Conservation (phyloP, 352 stramenopile genomes). For the Phytophthora pistaciae region DNA sequence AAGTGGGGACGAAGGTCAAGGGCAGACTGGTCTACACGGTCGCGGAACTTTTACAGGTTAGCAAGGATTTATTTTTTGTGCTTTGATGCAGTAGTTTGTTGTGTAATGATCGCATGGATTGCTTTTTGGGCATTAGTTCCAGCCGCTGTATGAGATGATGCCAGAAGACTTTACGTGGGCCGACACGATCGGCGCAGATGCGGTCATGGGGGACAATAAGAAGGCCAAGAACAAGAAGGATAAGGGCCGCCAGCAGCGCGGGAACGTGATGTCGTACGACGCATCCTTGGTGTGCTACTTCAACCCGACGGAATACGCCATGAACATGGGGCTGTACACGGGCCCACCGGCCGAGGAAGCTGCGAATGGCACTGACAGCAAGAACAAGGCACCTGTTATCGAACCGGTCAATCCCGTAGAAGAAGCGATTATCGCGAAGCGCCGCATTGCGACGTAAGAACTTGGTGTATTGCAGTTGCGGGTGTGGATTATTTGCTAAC, state of each 20-base stretch:
- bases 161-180: constrained; percentile 70
- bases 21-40: constrained; percentile 68
- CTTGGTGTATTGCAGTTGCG: neutral
- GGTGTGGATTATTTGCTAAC: neutral
- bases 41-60: constrained; percentile 68
- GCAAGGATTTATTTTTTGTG: constrained; percentile 4
- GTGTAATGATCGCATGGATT: neutral
- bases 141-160: constrained; percentile 75
- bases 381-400: constrained; percentile 21
- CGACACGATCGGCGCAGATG: constrained; percentile 63
- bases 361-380: constrained; percentile 18
- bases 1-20: constrained; percentile 55
- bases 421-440: constrained; percentile 67
- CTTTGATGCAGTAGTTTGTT: neutral
- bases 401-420: constrained; percentile 64
- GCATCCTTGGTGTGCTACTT: constrained; percentile 81
- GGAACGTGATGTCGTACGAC: constrained; percentile 69
- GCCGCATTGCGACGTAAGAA: constrained; percentile 61
- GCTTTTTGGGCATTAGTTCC: constrained; percentile 49
- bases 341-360: constrained; percentile 37
- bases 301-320: constrained; percentile 79
- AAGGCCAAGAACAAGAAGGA: constrained; percentile 57
- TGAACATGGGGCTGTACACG: constrained; percentile 69
- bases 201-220: constrained; percentile 62
- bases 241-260: constrained; percentile 42